Evolutionary conservation across 768 basidiomycete genomes (phyloP), one percentile per base, ranked within the genome.

Genomic region (Psilocybe cubensis): DNA sequence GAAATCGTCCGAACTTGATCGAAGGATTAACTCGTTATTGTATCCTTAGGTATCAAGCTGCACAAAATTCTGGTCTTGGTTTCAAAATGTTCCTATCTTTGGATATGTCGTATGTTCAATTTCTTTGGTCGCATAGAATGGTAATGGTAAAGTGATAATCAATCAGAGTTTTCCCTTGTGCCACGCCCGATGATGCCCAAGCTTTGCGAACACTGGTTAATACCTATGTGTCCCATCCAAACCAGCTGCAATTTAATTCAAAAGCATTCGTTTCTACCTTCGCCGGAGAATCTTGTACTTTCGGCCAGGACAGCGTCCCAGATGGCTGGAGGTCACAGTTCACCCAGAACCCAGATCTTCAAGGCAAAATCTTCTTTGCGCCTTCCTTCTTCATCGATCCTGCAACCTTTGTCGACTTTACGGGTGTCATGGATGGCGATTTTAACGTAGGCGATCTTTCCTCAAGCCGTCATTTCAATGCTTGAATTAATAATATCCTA

Each of bases 11-110:
- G 14, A 33, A 33, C 20, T 28, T 49, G 41, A n/a, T n/a, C n/a
- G 60, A 48, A 42, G 23, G 42, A 25, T 31, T 46, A n/a, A 44
- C 25, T 4, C 51, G 17, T 23, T 43, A 54, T 41, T 24, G 18
- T 41, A 12, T 27, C 3, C 18, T 8, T 65, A 81, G 85, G 11
- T 91, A 84, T 66, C 66, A 77, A 42, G 84, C 87, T 28, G 87
- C 88, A 3, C 66, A 66, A 14, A 73, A 80, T 47, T 79, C 78
- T 23, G 79, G 76, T 17, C 74, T 81, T 11, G 74, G 75, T 48
- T 91, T 92, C 76, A 86, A 88, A 67, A 73, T 92, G 48, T 92
- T 91, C 72, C 65, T 92, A 58, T 91, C 88, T 17, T 82, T 92
- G 45, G 91, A 93, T 65, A 91, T 91, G 91, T 74, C 84, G 85